phyloP scores from a whole-genome alignment of 495 filamentous ascomycete species.

The Sabuloglossum arenarium region DNA sequence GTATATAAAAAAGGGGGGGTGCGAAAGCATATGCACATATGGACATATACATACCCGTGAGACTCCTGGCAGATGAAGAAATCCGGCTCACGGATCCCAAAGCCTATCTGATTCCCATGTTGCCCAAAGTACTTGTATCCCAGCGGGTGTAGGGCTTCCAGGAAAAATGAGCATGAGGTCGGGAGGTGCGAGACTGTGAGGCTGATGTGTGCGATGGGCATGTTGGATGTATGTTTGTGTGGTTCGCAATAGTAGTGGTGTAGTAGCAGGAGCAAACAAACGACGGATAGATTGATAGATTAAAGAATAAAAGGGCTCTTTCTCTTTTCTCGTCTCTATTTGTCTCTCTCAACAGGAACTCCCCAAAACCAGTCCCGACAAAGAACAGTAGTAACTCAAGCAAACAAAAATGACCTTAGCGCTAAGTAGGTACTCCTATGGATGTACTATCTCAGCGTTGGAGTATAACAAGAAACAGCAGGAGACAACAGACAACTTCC shows the following conservation, averaged over 20 bases:
- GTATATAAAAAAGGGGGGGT: slow-evolving; percentile 20
- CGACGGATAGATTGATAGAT: neutral
- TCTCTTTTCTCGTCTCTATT: neutral
- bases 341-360: neutral
- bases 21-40: neutral
- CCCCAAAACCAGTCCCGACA: too few species aligned
- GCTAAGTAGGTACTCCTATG: too few species aligned
- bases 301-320: neutral
- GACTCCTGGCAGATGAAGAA: slow-evolving; percentile 9
- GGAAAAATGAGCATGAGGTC: slow-evolving; percentile 60
- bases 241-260: neutral
- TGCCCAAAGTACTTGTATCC: slow-evolving; percentile 45
- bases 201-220: slow-evolving; percentile 38
- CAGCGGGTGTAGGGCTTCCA: slow-evolving; percentile 51
- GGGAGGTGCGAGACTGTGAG: slow-evolving; percentile 56
- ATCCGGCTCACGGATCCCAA: slow-evolving; percentile 4
- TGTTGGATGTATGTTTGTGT: slow-evolving; percentile 8
- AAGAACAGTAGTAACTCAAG: too few species aligned
- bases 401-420: too few species aligned
- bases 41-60: slow-evolving; percentile 4
- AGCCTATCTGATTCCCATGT: slow-evolving; percentile 11
- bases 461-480: too few species aligned
- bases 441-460: too few species aligned
- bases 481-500: too few species aligned
- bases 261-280: neutral